Base-by-base conservation (phyloP, 2,329 filamentous ascomycete genomes). In the Colletotrichum siamense region DNA sequence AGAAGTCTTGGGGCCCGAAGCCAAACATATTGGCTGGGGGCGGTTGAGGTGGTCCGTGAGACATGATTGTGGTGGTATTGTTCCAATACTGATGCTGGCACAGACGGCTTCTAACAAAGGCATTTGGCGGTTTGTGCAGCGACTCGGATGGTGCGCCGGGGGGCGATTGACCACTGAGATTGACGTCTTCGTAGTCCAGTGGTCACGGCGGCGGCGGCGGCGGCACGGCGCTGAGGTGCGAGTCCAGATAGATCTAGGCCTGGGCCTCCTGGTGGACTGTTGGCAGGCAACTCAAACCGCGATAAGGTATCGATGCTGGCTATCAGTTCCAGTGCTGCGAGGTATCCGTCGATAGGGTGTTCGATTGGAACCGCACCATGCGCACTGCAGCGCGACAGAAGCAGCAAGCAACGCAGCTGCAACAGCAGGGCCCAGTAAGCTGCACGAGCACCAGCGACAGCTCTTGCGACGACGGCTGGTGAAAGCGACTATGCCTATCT, bases 11-110 rank as follows among this genome's bases (percentile, higher is more conserved):
- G 75, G 77, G 76, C 78, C 81, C 80, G 79, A 85, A 87, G 79
- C 81, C 81, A 77, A 84, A 86, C 65, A 85, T 81, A 80, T 82
- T 85, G 79, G 79, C 78, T 65, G 81, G 82, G 79, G 80, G 80
- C 77, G 82, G 82, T 61, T 82, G 83, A 79, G 83, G 82, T 78
- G 81, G 83, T 76, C 82, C 79, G 79, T 83, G 81, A 78, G 84
- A 83, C 84, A 85, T 85, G 79, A 78, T 81, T 79, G 79, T 63
- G 66, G 74, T 71, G 73, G 77, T 76, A 69, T 36, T 61, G 74
- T 73, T 76, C 74, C 74, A 36, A 65, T 76, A 39, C 70, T 73
- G 59, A 65, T 73, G 36, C 74, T 74, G 34, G 70, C 64, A 57
- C 59, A 52, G 59, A 65, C 65, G 64, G 70, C 70, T 69, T 76